Evolutionary conservation across 2,329 filamentous ascomycete genomes (phyloP).

Genomic region (Penicillium capsulatum): DNA sequence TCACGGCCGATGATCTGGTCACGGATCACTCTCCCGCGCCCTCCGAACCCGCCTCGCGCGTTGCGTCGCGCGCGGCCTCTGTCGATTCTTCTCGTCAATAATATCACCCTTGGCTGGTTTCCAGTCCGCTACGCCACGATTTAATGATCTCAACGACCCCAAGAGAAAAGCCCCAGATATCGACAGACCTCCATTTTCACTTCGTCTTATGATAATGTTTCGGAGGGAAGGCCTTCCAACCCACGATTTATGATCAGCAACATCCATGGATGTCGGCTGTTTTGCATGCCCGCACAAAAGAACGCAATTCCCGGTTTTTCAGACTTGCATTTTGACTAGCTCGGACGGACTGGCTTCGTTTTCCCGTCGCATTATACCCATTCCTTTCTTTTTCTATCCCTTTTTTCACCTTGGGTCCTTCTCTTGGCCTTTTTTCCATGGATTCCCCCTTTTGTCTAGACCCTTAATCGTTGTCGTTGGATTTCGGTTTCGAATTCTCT

Average conservation of each 20-base stretch:
- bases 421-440: slow-evolving; percentile 3
- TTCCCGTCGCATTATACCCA: slow-evolving; percentile 19
- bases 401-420: slow-evolving; percentile 7
- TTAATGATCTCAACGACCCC: slow-evolving; percentile 17
- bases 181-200: slow-evolving; percentile 4
- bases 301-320: slow-evolving; percentile 3
- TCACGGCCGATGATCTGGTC: slow-evolving; percentile 34
- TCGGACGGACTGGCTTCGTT: slow-evolving; percentile 13
- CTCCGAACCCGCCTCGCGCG: slow-evolving; percentile 17
- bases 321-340: slow-evolving; percentile 10
- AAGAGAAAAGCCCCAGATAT: slow-evolving; percentile 7
- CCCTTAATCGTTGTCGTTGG: neutral
- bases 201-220: slow-evolving; percentile 10
- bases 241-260: slow-evolving; percentile 8
- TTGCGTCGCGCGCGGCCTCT: slow-evolving; percentile 17
- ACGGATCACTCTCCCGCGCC: slow-evolving; percentile 17
- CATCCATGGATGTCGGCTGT: slow-evolving; percentile 2
- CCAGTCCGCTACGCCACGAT: slow-evolving; percentile 10
- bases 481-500: slow-evolving; percentile 6
- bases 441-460: slow-evolving; percentile 2
- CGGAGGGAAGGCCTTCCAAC: slow-evolving; percentile 1
- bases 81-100: slow-evolving; percentile 18
- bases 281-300: neutral
- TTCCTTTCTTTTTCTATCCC: slow-evolving; percentile 10
- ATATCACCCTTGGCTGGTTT: neutral